Conservation (phyloP, 495 filamentous ascomycete species). For the Chaetomium fimeti region DNA sequence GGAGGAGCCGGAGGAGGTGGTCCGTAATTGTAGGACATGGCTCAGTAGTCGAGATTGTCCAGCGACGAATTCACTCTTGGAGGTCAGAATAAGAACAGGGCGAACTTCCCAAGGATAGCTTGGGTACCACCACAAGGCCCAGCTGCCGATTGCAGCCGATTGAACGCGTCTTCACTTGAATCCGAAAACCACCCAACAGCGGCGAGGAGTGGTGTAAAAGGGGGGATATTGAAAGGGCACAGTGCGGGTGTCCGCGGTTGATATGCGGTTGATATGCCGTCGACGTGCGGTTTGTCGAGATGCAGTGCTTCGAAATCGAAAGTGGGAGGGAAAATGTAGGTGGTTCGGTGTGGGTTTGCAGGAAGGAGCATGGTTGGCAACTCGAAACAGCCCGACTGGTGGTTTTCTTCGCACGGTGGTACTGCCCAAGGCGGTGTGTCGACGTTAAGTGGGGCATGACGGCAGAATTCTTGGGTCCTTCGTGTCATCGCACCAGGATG, state of each 20-base stretch:
- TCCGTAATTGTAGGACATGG: conserved; percentile 53
- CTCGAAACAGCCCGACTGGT: background rate
- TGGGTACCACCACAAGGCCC: background rate
- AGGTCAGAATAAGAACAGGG: conserved; percentile 6
- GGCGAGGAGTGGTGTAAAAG: background rate
- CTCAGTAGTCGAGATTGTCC: background rate
- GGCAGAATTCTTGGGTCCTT: conserved; percentile 3
- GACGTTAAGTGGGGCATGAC: background rate
- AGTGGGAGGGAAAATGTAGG: background rate
- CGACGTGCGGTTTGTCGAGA: too few species aligned
- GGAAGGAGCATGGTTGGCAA: background rate
- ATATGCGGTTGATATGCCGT: too few species aligned
- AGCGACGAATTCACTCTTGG: background rate
- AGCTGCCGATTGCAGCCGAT: conserved; percentile 1
- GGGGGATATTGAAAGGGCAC: background rate
- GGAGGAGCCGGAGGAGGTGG: conserved; percentile 56
- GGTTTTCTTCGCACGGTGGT: background rate
- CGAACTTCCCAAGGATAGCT: conserved; percentile 16
- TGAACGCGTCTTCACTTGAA: conserved; percentile 27
- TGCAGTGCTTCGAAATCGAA: background rate
- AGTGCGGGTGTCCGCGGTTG: background rate
- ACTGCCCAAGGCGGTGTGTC: background rate
- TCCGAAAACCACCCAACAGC: conserved; percentile 9
- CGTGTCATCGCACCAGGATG: too few species aligned
- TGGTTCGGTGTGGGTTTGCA: conserved; percentile 3